These are phyloP conservation scores for Globisporangium sylvaticum DNA, from an alignment of 352 stramenopile species.

Conservation along the genomic window DNA sequence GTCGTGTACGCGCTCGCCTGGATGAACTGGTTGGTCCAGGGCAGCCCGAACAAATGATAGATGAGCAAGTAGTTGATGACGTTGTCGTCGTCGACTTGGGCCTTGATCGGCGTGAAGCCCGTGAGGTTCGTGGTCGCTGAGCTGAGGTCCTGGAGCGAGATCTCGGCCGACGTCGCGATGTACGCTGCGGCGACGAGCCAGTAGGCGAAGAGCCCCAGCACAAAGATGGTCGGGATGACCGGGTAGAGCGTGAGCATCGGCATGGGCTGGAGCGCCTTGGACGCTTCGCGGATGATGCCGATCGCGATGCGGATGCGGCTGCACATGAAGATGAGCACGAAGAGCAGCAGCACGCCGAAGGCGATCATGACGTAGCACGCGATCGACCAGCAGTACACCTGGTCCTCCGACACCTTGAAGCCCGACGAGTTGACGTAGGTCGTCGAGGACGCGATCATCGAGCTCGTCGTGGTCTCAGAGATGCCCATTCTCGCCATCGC, in stretches of 20 bases:
- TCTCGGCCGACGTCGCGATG: slow-evolving; percentile 61
- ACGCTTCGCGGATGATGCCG: slow-evolving; percentile 82
- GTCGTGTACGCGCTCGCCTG: slow-evolving; percentile 68
- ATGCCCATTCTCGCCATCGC: slow-evolving; percentile 55
- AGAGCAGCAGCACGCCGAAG: slow-evolving; percentile 51
- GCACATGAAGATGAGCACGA: slow-evolving; percentile 79
- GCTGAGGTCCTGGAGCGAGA: slow-evolving; percentile 48
- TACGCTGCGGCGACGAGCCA: slow-evolving; percentile 78
- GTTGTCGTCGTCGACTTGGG: slow-evolving; percentile 49
- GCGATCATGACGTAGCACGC: slow-evolving; percentile 74
- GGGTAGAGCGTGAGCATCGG: slow-evolving; percentile 76
- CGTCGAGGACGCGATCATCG: slow-evolving; percentile 37
- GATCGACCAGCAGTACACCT: slow-evolving; percentile 69
- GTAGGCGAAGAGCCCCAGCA: slow-evolving; percentile 60
- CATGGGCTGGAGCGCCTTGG: slow-evolving; percentile 74
- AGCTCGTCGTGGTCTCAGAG: slow-evolving; percentile 25
- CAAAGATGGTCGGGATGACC: slow-evolving; percentile 63
- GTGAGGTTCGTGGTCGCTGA: slow-evolving; percentile 22
- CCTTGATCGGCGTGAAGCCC: slow-evolving; percentile 23
- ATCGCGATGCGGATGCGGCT: slow-evolving; percentile 84
- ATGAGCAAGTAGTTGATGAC: slow-evolving; percentile 77
- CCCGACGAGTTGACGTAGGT: slow-evolving; percentile 54
- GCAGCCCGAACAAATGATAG: slow-evolving; percentile 79
- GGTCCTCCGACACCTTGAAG: slow-evolving; percentile 38
- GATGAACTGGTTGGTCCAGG: slow-evolving; percentile 89